Conservation (phyloP, 2,329 filamentous ascomycete species). For the Colletotrichum sp. region DNA sequence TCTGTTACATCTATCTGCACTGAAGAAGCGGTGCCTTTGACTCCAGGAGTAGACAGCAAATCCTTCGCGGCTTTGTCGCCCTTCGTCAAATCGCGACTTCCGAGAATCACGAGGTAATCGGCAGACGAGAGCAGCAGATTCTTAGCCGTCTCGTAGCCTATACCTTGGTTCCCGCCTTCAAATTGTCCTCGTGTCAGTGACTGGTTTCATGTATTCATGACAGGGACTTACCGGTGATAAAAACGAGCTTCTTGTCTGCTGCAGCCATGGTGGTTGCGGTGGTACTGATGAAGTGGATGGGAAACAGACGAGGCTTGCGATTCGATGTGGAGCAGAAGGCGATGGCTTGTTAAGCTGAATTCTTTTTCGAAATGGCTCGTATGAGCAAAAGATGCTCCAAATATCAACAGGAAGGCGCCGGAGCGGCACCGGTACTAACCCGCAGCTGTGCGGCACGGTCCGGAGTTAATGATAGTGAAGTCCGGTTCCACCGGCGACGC, state of each 20-base stretch:
- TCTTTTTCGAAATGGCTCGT: neutral
- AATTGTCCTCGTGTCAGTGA: neutral
- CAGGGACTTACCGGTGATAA: neutral
- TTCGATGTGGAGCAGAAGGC: neutral
- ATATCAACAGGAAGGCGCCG: neutral
- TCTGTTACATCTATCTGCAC: conserved; percentile 31
- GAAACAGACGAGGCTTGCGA: neutral
- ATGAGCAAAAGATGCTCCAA: neutral
- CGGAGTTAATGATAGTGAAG: neutral
- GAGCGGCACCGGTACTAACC: neutral
- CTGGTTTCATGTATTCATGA: neutral
- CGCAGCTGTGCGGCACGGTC: neutral
- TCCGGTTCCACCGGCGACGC: neutral
- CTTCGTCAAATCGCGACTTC: conserved; percentile 28
- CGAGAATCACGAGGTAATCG: conserved; percentile 36
- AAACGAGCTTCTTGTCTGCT: neutral
- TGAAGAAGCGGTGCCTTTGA: conserved; percentile 17
- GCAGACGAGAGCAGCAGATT: neutral
- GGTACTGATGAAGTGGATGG: neutral
- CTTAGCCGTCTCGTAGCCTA: neutral
- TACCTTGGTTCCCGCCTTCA: neutral
- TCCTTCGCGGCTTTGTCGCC: conserved; percentile 24
- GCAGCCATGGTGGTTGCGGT: neutral
- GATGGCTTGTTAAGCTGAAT: neutral
- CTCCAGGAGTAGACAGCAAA: neutral